phyloP scores from a whole-genome alignment of 805 yeast species.

The Myxozyma vanderwaltii region DNA sequence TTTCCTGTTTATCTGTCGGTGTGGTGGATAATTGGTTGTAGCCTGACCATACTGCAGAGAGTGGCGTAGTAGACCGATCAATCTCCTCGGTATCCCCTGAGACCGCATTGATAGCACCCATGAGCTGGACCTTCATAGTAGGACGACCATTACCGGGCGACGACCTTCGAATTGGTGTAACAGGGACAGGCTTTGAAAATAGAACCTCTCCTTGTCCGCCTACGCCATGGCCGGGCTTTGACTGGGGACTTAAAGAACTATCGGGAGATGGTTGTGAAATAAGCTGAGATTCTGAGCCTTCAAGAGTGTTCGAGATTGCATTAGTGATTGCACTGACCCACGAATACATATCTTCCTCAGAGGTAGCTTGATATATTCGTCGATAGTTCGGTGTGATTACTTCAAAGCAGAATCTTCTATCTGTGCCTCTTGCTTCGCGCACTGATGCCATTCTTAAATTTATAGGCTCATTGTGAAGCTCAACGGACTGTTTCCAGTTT shows the following conservation, averaged over 20 bases:
- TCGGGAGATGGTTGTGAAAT: background rate
- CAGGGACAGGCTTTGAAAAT: conserved; percentile 9
- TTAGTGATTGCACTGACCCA: conserved; percentile 69
- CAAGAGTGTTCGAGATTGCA: conserved; percentile 53
- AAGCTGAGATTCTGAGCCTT: conserved; percentile 38
- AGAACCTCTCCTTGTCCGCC: background rate
- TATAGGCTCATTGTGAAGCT: conserved; percentile 64
- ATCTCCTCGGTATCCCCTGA: background rate
- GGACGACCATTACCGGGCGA: background rate
- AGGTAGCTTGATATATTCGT: conserved; percentile 73
- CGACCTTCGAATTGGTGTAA: conserved; percentile 1
- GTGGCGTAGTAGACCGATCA: background rate
- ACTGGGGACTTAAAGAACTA: background rate
- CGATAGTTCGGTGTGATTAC: conserved; percentile 70
- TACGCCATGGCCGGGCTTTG: background rate
- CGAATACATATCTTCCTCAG: conserved; percentile 62
- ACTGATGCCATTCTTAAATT: conserved; percentile 68
- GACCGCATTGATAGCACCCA: background rate
- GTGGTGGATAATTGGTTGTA: background rate
- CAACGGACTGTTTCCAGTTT: conserved; percentile 75
- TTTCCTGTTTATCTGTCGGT: conserved; percentile 1
- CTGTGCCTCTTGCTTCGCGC: conserved; percentile 49
- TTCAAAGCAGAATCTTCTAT: conserved; percentile 66
- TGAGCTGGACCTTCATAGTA: background rate
- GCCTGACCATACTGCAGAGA: background rate